phyloP scores from a whole-genome alignment of 1,139 yeast species.

The Lodderomyces oxycetoniae region DNA sequence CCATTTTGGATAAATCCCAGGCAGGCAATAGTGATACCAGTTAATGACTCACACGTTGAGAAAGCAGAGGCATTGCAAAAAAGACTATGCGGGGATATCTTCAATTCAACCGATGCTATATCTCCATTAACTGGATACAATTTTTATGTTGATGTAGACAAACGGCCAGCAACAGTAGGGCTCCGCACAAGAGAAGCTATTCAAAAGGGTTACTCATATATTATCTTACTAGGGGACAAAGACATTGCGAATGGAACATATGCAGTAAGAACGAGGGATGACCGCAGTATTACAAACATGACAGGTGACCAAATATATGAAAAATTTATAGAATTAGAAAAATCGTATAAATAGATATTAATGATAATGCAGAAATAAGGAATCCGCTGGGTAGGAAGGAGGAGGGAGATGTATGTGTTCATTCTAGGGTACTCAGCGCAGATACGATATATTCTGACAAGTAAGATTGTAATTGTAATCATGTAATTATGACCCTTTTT shows the following conservation, averaged over 20 bases:
- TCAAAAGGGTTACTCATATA: conserved; percentile 70
- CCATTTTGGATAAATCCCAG: conserved; percentile 98
- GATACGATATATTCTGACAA: too few species aligned
- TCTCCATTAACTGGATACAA: conserved; percentile 57
- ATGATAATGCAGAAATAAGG: neutral
- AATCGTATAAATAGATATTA: conserved; percentile 25
- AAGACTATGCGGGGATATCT: conserved; percentile 48
- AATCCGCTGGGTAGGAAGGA: neutral
- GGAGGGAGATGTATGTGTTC: neutral
- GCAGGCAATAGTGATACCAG: conserved; percentile 84
- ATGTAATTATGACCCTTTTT: too few species aligned
- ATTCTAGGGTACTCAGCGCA: conserved; percentile 4
- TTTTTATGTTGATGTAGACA: conserved; percentile 73
- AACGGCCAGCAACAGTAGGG: conserved; percentile 74
- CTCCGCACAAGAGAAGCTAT: conserved; percentile 76
- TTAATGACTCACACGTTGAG: conserved; percentile 52
- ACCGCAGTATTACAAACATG: conserved; percentile 44
- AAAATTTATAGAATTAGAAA: conserved; percentile 50
- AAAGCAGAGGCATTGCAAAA: conserved; percentile 51
- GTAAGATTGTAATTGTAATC: too few species aligned
- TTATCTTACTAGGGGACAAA: conserved; percentile 81
- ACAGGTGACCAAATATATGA: conserved; percentile 44
- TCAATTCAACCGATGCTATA: conserved; percentile 22
- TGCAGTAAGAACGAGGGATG: conserved; percentile 62
- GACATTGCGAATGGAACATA: conserved; percentile 61